A percentile compares a stretch with the other conserved stretches of the same genome.
Evolutionary conservation across 2,329 filamentous ascomycete genomes (phyloP).

Genomic region (Rhexocercosporidium sp.): DNA sequence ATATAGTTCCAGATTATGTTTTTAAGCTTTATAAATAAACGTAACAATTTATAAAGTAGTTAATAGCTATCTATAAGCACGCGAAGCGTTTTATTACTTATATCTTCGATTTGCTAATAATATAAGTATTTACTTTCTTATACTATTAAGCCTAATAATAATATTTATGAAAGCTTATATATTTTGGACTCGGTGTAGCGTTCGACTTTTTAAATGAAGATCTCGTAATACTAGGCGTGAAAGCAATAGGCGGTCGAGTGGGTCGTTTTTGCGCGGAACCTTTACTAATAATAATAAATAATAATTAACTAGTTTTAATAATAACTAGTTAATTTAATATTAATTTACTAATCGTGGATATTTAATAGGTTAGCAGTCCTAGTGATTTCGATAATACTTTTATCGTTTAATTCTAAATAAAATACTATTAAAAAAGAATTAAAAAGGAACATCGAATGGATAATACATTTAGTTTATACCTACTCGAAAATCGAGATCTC

Average conservation of each 20-base stretch:
- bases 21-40: slow-evolving; percentile 22
- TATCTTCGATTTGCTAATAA: slow-evolving; percentile 5
- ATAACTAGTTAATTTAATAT: slow-evolving; percentile 15
- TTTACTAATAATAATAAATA: slow-evolving; percentile 14
- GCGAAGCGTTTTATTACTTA: slow-evolving; percentile 5
- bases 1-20: slow-evolving; percentile 23
- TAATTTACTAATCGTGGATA: slow-evolving; percentile 16
- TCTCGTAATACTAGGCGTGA: slow-evolving; percentile 24
- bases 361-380: slow-evolving; percentile 9
- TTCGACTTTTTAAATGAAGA: slow-evolving; percentile 17
- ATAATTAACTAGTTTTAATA: slow-evolving; percentile 12
- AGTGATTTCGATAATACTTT: slow-evolving; percentile 19
- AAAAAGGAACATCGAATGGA: slow-evolving; percentile 9
- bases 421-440: slow-evolving; percentile 14
- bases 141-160: slow-evolving; percentile 7
- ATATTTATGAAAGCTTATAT: slow-evolving; percentile 19
- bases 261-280: not conserved
- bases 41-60: slow-evolving; percentile 8
- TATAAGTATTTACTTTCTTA: slow-evolving; percentile 1
- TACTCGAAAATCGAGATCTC: slow-evolving; percentile 22
- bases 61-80: slow-evolving; percentile 4
- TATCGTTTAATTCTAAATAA: slow-evolving; percentile 12
- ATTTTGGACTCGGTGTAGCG: slow-evolving; percentile 12
- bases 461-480: slow-evolving; percentile 16
- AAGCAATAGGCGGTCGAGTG: slow-evolving; percentile 22